Percentiles rank a stretch among this genome's conserved stretches.
phyloP scores from a whole-genome alignment of 129 eudicot species.

The Daucus carota region DNA sequence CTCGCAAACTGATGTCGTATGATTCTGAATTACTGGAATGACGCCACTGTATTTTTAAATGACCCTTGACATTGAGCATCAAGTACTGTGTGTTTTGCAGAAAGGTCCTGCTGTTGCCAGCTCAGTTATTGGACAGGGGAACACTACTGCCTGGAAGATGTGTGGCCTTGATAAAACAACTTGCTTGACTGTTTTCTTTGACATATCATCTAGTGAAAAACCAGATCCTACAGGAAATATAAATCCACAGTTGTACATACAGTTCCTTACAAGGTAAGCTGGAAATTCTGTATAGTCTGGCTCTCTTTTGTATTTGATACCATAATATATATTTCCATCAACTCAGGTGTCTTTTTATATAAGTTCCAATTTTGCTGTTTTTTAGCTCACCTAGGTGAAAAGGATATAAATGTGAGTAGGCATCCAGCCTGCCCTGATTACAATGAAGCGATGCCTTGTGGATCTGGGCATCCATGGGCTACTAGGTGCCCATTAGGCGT shows the following conservation, averaged over 20 bases:
- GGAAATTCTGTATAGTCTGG: neutral
- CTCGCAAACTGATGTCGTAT: slow-evolving; percentile 7
- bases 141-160: slow-evolving; percentile 94
- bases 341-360: neutral
- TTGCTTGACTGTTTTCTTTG: slow-evolving; percentile 82
- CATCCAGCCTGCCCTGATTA: too few relatives aligned
- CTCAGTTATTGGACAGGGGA: slow-evolving; percentile 90
- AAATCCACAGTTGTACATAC: slow-evolving; percentile 66
- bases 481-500: neutral
- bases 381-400: neutral
- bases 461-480: neutral
- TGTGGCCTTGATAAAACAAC: slow-evolving; percentile 81
- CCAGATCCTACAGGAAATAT: slow-evolving; percentile 64
- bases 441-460: neutral
- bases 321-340: neutral
- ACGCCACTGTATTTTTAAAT: neutral
- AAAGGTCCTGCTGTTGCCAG: slow-evolving; percentile 91
- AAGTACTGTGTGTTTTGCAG: slow-evolving; percentile 37
- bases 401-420: neutral
- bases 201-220: slow-evolving; percentile 79
- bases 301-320: neutral
- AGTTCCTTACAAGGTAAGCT: slow-evolving; percentile 63
- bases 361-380: neutral
- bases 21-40: neutral
- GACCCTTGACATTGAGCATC: neutral